Evolutionary conservation across 2,329 filamentous ascomycete genomes (phyloP), one percentile per base, ranked within the genome.

Genomic region (Trichoderma citrinoviride): DNA sequence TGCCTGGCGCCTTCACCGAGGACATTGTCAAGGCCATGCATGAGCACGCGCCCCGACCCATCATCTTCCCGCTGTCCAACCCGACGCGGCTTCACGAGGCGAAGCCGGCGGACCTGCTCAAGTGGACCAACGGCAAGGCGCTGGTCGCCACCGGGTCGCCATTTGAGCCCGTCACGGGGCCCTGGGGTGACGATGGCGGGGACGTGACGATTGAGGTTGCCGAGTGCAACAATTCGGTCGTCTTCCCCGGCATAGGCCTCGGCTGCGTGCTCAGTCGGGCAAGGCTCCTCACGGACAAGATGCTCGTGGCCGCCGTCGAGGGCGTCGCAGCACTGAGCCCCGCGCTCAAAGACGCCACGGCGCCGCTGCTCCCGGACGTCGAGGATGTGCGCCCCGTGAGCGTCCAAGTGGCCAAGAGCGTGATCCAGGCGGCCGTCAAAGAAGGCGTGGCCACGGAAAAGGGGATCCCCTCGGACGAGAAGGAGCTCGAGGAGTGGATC

Each of bases 201-300:
- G 80, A 83, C 7, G 66, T 82, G 1, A 75, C 76, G 67, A 79
- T 83, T 65, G 77, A 82, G 29, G 73, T 84, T 72, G 91, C 91
- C 25, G 92, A 96, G 76, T 96, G 93, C 78, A 96, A 96, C 78
- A 96, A 96, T 77, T 90, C 87, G 0, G 90, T 91, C 40, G 90
- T 90, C 17, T 96, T 96, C 75, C 92, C 92, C 0, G 92, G 92
- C 0, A 94, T 96, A 65, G 92, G 92, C 0, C 87, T 96, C 1
- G 93, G 92, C 12, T 85, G 85, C 7, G 85, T 97, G 0, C 83
- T 96, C 1, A 88, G 83, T 27, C 87, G 91, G 15, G 82, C 89
- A 3, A 82, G 79, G 14, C 81, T 87, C 0, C 77, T 96, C 29
- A 90, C 89, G 0, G 88, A 93, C 67, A 85, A 86, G 67, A 93